phyloP scores from a whole-genome alignment of 179 eudicot genomes.

The Silene noctiflora region DNA sequence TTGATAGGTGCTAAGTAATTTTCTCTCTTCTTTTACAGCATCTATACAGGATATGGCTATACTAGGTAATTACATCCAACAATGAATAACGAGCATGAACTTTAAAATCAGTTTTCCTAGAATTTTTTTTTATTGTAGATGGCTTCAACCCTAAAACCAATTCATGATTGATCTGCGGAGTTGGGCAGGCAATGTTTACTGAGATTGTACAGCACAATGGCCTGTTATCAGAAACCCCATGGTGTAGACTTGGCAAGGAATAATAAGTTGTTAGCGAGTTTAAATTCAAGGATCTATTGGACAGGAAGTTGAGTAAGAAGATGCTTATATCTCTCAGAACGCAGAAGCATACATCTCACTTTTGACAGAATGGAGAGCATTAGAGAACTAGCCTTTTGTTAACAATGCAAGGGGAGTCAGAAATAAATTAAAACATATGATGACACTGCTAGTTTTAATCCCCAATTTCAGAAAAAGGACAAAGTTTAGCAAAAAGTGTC shows the following conservation, averaged over 20 bases:
- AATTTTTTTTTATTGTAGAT: background rate
- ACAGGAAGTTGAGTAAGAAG: background rate
- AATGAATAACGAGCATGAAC: background rate
- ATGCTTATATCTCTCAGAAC: background rate
- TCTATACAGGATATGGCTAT: background rate
- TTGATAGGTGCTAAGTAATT: background rate
- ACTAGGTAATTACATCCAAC: background rate
- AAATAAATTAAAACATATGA: background rate
- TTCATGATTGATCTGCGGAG: no score
- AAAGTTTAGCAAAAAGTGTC: conserved; percentile 3
- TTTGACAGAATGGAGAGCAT: background rate
- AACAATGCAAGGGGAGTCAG: background rate
- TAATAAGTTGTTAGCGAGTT: background rate
- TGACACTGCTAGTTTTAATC: no score
- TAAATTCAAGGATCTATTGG: background rate
- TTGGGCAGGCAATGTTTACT: background rate
- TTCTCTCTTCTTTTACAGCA: background rate
- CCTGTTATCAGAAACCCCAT: background rate
- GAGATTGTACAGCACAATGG: background rate
- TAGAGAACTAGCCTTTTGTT: background rate
- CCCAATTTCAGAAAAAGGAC: background rate
- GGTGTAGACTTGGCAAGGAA: background rate
- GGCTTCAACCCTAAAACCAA: background rate
- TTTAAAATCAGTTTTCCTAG: background rate
- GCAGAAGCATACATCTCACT: background rate